Base-by-base conservation (phyloP, 2,329 filamentous ascomycete species). In the Neonectria coccinea region DNA sequence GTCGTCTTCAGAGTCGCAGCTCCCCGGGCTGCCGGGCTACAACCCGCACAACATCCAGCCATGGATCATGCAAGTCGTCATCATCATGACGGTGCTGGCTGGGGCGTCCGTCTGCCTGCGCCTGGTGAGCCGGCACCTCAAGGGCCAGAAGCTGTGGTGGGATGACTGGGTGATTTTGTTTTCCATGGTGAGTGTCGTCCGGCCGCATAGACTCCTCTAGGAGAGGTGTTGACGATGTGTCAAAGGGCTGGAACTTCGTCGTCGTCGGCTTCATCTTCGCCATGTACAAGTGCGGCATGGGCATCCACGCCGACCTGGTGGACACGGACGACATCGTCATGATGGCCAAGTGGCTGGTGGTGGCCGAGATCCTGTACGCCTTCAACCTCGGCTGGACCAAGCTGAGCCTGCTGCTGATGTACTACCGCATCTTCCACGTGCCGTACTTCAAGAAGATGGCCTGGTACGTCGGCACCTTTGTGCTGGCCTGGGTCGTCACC, bases 381-480 rank as follows among this genome's bases (percentile, higher is more conserved):
- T 84, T 78, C 69, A 84, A 82, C 31, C 74, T 85, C 4, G 81
- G 79, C 42, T 80, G 83, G 75, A 83, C 83, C n/a, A 87, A 86
- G 67, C 59, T 85, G 14, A 81, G 80, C 55, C 76, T 86, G 22
- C 70, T 87, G 48, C 73, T 85, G 45, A 84, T 86, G 82, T 86
- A 86, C 75, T 80, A 79, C 69, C 83, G 83, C 69, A 84, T 86
- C 66, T 86, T 86, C 71, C 81, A 76, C 20, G 75, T 81, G 5
- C 75, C 76, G 0, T 78, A 77, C 62, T 82, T 85, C 64, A 80
- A 80, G 68, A 79, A 75, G 62, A 79, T 79, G 70, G 78, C 79
- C 1, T 80, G 78, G 68, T 70, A 74, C 3, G 76, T 85, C 5
- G 81, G 79, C 9, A 64, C 68, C 16, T 80, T 86, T 7, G 78